Conservation (phyloP, 371 early-diverging fungal genomes). For the Haplosporangium sp. region DNA sequence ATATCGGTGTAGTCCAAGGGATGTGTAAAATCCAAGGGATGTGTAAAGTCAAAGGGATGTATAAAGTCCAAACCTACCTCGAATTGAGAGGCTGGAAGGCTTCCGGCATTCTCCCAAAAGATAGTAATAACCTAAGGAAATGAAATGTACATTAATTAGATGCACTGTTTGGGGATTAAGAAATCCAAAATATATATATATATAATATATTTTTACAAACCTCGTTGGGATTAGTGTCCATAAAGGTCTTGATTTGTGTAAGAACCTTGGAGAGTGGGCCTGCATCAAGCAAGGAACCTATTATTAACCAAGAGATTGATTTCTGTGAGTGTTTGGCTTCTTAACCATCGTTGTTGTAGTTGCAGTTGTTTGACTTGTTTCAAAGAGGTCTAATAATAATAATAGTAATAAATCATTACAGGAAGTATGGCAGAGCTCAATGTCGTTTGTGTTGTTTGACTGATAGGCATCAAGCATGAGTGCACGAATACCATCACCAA, state of each 20-base stretch:
- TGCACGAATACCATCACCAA: slow-evolving; percentile 81
- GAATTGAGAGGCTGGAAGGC: slow-evolving; percentile 65
- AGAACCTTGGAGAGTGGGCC: slow-evolving; percentile 69
- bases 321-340: too few species aligned
- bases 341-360: too few species aligned
- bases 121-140: slow-evolving; percentile 69
- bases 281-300: slow-evolving; percentile 63
- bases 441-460: slow-evolving; percentile 42
- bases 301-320: too few species aligned
- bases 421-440: slow-evolving; percentile 76
- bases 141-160: too few species aligned
- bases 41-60: too few species aligned
- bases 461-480: slow-evolving; percentile 77
- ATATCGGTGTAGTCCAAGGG: too few species aligned
- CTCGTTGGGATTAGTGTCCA: slow-evolving; percentile 76
- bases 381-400: too few species aligned
- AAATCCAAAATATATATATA: too few species aligned
- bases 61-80: slow-evolving; percentile 18
- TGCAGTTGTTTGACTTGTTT: too few species aligned
- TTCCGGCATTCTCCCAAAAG: slow-evolving; percentile 74
- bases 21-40: too few species aligned
- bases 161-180: too few species aligned
- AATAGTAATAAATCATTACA: slow-evolving; percentile 49
- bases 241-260: slow-evolving; percentile 62
- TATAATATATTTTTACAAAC: slow-evolving; percentile 18